These are phyloP conservation scores for Phalaenopsis aphrodite DNA, from an alignment of 106 monocot species.

Conservation along the genomic window DNA sequence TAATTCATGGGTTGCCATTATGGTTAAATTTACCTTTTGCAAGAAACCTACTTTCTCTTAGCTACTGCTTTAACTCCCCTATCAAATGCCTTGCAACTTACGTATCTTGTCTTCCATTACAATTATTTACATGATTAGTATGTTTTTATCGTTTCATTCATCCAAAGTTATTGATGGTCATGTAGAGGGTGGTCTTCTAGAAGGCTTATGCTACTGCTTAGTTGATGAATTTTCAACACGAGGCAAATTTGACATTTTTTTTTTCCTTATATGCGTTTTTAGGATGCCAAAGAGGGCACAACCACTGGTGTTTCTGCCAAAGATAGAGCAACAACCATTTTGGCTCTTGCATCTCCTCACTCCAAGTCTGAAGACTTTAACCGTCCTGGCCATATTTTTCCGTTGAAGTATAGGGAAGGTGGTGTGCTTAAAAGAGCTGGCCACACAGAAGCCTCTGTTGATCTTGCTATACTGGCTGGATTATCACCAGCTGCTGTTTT, in stretches of 20 bases:
- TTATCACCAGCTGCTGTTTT: slow-evolving; percentile 69
- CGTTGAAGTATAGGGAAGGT: slow-evolving; percentile 86
- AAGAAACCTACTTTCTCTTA: background rate
- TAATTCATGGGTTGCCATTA: too few species aligned
- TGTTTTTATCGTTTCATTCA: background rate
- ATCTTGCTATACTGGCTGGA: slow-evolving; percentile 76
- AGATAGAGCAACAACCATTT: slow-evolving; percentile 80
- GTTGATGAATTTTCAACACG: background rate
- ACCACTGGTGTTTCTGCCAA: slow-evolving; percentile 94
- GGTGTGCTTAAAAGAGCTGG: slow-evolving; percentile 96
- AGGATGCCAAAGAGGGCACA: slow-evolving; percentile 69
- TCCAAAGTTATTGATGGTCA: too few species aligned
- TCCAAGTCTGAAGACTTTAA: slow-evolving; percentile 79
- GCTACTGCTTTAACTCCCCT: background rate
- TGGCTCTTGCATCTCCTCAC: slow-evolving; percentile 62
- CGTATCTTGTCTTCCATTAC: background rate
- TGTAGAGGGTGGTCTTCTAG: background rate
- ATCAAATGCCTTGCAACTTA: background rate
- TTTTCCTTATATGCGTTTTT: slow-evolving; percentile 16
- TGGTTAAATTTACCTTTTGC: too few species aligned
- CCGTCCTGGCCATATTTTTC: slow-evolving; percentile 95
- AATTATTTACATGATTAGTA: background rate
- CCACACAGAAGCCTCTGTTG: slow-evolving; percentile 93
- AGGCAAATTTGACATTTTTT: background rate
- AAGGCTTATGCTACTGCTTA: background rate